Percentiles rank a stretch among this genome's conserved stretches.
Evolutionary conservation across 1,139 yeast genomes (phyloP).

Genomic region (Candida buenavistaensis): DNA sequence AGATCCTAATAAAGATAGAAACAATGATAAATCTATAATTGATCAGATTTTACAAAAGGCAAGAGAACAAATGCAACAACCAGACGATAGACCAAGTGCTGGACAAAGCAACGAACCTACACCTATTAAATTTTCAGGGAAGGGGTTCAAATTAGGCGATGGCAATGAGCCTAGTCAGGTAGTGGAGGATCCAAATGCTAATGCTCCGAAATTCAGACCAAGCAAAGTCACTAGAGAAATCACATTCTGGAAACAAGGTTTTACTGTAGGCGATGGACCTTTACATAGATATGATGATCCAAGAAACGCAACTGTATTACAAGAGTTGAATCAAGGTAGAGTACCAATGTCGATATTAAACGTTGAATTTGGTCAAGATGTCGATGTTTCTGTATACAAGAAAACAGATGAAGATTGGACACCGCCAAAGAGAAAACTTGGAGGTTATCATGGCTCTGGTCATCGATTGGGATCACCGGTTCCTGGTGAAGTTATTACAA

Average conservation of each 20-base stretch:
- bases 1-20: slow-evolving; percentile 66
- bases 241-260: slow-evolving; percentile 96
- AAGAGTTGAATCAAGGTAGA: slow-evolving; percentile 83
- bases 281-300: slow-evolving; percentile 90
- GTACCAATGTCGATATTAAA: slow-evolving; percentile 87
- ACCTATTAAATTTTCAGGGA: slow-evolving; percentile 51
- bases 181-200: slow-evolving; percentile 31
- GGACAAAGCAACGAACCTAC: slow-evolving; percentile 16
- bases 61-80: slow-evolving; percentile 41
- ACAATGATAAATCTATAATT: slow-evolving; percentile 42
- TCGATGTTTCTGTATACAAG: slow-evolving; percentile 86
- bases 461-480: slow-evolving; percentile 88
- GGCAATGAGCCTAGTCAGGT: slow-evolving; percentile 49
- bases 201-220: slow-evolving; percentile 23
- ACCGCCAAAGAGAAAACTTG: slow-evolving; percentile 66
- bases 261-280: slow-evolving; percentile 89
- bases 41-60: slow-evolving; percentile 50
- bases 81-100: slow-evolving; percentile 47
- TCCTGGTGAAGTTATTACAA: slow-evolving; percentile 57
- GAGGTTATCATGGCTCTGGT: slow-evolving; percentile 84
- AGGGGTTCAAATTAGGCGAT: slow-evolving; percentile 80
- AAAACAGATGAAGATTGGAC: slow-evolving; percentile 78
- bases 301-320: slow-evolving; percentile 69
- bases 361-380: slow-evolving; percentile 89
- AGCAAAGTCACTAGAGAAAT: slow-evolving; percentile 68